These are phyloP conservation scores for Articulospora tetracladia DNA, from an alignment of 495 filamentous ascomycete species.

Conservation along the genomic window DNA sequence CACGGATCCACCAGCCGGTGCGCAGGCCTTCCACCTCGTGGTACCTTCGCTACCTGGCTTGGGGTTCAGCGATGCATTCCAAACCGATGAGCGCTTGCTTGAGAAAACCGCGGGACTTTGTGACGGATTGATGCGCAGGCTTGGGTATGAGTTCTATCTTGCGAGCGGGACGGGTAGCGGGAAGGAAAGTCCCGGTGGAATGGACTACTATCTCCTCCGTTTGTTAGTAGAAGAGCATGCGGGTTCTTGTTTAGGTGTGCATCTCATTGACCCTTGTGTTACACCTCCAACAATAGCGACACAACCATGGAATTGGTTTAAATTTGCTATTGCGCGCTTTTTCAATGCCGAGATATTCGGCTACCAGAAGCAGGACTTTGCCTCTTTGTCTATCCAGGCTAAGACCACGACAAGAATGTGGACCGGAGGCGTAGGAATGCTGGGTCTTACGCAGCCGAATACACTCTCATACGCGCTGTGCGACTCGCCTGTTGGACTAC, in stretches of 20 bases:
- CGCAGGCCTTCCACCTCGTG: conserved; percentile 39
- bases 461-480: conserved; percentile 48
- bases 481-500: conserved; percentile 47
- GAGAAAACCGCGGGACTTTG: conserved; percentile 55
- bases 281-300: conserved; percentile 28
- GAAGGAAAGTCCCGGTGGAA: conserved; percentile 31
- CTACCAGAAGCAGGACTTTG: conserved; percentile 35
- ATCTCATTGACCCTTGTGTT: conserved; percentile 51
- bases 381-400: conserved; percentile 5
- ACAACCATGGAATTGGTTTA: conserved; percentile 36
- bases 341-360: conserved; percentile 36
- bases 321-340: conserved; percentile 38
- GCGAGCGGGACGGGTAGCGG: conserved; percentile 37
- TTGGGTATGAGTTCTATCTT: conserved; percentile 64
- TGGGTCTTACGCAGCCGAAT: conserved; percentile 39
- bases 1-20: conserved; percentile 41
- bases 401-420: neutral
- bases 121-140: conserved; percentile 60
- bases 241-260: conserved; percentile 53
- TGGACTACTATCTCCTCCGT: conserved; percentile 55
- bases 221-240: conserved; percentile 49
- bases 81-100: conserved; percentile 13
- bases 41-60: conserved; percentile 71
- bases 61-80: conserved; percentile 63
- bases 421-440: conserved; percentile 7